Conservation (phyloP, 1,284 basidiomycete species). For the Athelia sp. region DNA sequence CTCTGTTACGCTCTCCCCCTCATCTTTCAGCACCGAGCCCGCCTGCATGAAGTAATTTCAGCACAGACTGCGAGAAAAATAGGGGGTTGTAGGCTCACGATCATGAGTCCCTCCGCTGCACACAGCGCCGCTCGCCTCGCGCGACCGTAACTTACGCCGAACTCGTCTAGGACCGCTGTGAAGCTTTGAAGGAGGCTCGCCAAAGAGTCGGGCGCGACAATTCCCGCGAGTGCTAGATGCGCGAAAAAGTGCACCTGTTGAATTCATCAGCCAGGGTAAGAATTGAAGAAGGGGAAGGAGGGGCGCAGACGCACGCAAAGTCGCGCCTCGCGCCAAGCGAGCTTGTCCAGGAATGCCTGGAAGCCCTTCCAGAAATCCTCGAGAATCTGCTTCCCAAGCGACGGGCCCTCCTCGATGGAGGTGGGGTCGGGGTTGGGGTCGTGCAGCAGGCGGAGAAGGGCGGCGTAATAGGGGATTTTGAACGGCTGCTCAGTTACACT, state of each 20-base stretch:
- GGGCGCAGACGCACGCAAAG: slow-evolving; percentile 60
- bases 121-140: slow-evolving; percentile 83
- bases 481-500: slow-evolving; percentile 86
- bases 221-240: slow-evolving; percentile 70
- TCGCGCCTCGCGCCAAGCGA: slow-evolving; percentile 85
- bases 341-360: slow-evolving; percentile 78
- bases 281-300: slow-evolving; percentile 1
- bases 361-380: slow-evolving; percentile 89
- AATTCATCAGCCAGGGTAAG: too few species aligned
- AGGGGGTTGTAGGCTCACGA: slow-evolving; percentile 41
- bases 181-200: slow-evolving; percentile 77
- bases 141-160: slow-evolving; percentile 82
- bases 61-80: slow-evolving; percentile 2
- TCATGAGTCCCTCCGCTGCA: slow-evolving; percentile 83
- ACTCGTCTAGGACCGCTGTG: slow-evolving; percentile 82
- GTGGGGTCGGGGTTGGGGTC: slow-evolving; percentile 30
- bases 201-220: slow-evolving; percentile 76
- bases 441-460: slow-evolving; percentile 70
- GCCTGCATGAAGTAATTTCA: slow-evolving; percentile 37
- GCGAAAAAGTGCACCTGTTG: slow-evolving; percentile 86
- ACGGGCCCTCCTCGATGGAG: too few species aligned
- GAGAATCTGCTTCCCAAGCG: slow-evolving; percentile 71
- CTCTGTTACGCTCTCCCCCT: slow-evolving; percentile 48
- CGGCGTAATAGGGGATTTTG: slow-evolving; percentile 86
- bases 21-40: slow-evolving; percentile 50